phyloP scores from a whole-genome alignment of 225 moss, liverwort and hornwort genomes.

The Thuidium tamariscinum region DNA sequence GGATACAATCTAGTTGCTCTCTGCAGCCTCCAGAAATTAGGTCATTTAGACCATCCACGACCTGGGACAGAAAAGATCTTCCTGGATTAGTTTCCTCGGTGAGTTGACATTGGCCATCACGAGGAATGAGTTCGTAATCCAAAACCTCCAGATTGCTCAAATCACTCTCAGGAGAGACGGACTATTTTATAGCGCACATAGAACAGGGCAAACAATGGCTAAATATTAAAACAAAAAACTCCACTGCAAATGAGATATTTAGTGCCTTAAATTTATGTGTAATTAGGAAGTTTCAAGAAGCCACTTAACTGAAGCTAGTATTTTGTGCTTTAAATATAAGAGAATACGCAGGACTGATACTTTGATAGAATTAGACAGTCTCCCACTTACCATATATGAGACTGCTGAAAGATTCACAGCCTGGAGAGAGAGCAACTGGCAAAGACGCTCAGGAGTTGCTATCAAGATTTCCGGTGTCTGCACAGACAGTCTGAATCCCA shows the following conservation, averaged over 20 bases:
- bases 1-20: slow-evolving; percentile 35
- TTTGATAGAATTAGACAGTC: not conserved
- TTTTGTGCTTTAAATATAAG: not conserved
- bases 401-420: slow-evolving; percentile 45
- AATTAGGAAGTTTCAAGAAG: not conserved
- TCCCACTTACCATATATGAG: slow-evolving; percentile 49
- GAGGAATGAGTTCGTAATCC: not conserved
- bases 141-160: not conserved
- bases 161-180: not conserved
- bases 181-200: not conserved
- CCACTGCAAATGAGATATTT: not conserved
- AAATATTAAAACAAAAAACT: not conserved
- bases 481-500: slow-evolving; percentile 50
- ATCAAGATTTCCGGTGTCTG: slow-evolving; percentile 68
- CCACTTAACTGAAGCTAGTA: not conserved
- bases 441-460: slow-evolving; percentile 72
- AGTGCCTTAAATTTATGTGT: not conserved
- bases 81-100: not conserved
- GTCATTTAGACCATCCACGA: slow-evolving; percentile 64
- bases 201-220: not conserved
- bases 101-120: not conserved
- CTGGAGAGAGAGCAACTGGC: slow-evolving; percentile 31
- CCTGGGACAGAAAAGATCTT: slow-evolving; percentile 17
- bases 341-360: not conserved
- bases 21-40: slow-evolving; percentile 32